Conservation (phyloP, 2,329 filamentous ascomycete species). For the Arachnomyces sp. region DNA sequence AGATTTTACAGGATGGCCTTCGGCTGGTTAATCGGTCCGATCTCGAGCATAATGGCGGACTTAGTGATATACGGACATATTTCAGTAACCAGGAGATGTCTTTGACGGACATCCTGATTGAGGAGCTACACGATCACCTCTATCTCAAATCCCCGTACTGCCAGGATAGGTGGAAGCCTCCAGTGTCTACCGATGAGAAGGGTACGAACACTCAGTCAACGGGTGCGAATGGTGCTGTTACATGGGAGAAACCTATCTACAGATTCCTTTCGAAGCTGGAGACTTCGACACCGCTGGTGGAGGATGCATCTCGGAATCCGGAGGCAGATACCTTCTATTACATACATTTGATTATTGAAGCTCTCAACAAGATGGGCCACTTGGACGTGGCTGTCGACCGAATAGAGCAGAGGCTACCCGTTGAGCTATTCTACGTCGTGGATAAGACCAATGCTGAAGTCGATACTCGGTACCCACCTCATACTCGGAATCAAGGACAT, state of each 20-base stretch:
- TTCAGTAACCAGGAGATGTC: constrained; percentile 87
- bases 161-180: constrained; percentile 85
- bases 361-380: constrained; percentile 79
- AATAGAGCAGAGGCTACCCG: constrained; percentile 84
- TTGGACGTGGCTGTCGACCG: constrained; percentile 80
- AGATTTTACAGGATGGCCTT: constrained; percentile 79
- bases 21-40: constrained; percentile 78
- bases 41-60: constrained; percentile 80
- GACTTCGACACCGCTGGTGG: constrained; percentile 52
- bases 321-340: constrained; percentile 95
- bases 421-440: constrained; percentile 87
- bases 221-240: constrained; percentile 24
- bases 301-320: constrained; percentile 87
- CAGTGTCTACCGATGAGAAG: constrained; percentile 37
- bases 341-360: constrained; percentile 76
- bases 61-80: constrained; percentile 78
- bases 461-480: constrained; percentile 83
- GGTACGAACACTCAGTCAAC: constrained; percentile 12
- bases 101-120: constrained; percentile 88
- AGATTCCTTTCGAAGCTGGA: constrained; percentile 51
- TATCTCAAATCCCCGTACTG: constrained; percentile 98
- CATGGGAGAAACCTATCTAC: constrained; percentile 48
- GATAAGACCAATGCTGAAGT: constrained; percentile 93
- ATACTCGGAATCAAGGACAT: constrained; percentile 46
- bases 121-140: constrained; percentile 92